phyloP scores from a whole-genome alignment of 306 rosid species.

The Quercus variabilis region DNA sequence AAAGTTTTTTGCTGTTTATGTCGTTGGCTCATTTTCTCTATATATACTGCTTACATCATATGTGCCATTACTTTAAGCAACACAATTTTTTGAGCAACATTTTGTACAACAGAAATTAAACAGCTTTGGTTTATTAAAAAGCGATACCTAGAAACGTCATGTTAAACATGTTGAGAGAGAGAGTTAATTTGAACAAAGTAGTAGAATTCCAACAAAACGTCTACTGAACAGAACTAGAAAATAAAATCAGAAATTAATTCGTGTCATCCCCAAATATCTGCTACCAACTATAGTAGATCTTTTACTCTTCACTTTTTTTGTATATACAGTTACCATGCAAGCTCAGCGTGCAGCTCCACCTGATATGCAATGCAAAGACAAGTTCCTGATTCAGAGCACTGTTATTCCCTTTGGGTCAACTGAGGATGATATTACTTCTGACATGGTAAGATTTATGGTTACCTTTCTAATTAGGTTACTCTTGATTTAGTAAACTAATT shows the following conservation, averaged over 20 bases:
- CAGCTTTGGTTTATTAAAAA: background rate
- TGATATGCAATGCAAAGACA: slow-evolving; percentile 86
- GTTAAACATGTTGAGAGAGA: background rate
- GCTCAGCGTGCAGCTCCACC: slow-evolving; percentile 74
- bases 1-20: background rate
- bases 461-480: slow-evolving; percentile 7
- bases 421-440: slow-evolving; percentile 68
- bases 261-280: background rate
- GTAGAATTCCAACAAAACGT: background rate
- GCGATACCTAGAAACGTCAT: background rate
- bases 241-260: background rate
- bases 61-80: background rate
- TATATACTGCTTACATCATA: background rate
- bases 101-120: background rate
- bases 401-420: slow-evolving; percentile 59
- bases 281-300: background rate
- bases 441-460: slow-evolving; percentile 42
- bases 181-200: background rate
- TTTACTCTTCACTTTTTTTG: slow-evolving; percentile 26
- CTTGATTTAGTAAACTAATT: slow-evolving; percentile 13
- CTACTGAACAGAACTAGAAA: background rate
- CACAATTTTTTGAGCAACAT: background rate
- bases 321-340: slow-evolving; percentile 83
- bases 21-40: background rate
- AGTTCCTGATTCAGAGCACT: slow-evolving; percentile 77